Percentiles rank a stretch among this genome's conserved stretches.
Evolutionary conservation across 495 filamentous ascomycete species (phyloP).

Genomic region (Penicillium crystallinum): DNA sequence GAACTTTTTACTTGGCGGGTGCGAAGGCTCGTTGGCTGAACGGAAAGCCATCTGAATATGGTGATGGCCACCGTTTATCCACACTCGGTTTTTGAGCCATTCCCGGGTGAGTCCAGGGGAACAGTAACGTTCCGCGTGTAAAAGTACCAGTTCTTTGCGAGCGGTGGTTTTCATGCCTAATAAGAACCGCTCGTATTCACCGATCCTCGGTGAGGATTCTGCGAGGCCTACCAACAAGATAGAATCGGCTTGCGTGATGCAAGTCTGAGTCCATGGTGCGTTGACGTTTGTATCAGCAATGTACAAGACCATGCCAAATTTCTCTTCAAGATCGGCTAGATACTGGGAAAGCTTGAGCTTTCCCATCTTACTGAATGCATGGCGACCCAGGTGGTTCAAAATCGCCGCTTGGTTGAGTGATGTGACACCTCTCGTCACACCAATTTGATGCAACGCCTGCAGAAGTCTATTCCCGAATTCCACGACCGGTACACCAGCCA

Average conservation of each 20-base stretch:
- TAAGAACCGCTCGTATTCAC: slow-evolving; percentile 93
- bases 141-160: slow-evolving; percentile 86
- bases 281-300: slow-evolving; percentile 97
- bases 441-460: slow-evolving; percentile 81
- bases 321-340: slow-evolving; percentile 93
- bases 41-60: slow-evolving; percentile 95
- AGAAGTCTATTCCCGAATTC: slow-evolving; percentile 91
- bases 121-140: slow-evolving; percentile 89
- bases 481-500: slow-evolving; percentile 84
- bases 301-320: slow-evolving; percentile 92
- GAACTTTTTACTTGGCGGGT: slow-evolving; percentile 70
- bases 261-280: slow-evolving; percentile 96
- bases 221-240: slow-evolving; percentile 89
- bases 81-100: slow-evolving; percentile 91
- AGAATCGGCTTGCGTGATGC: slow-evolving; percentile 92
- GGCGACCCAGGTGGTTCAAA: slow-evolving; percentile 85
- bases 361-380: slow-evolving; percentile 96
- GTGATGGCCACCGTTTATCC: slow-evolving; percentile 98
- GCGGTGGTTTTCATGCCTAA: slow-evolving; percentile 97
- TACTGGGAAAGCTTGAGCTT: slow-evolving; percentile 96
- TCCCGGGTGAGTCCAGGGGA: slow-evolving; percentile 73
- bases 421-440: slow-evolving; percentile 81
- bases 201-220: slow-evolving; percentile 82
- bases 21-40: slow-evolving; percentile 67
- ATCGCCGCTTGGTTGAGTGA: slow-evolving; percentile 92